Conservation (phyloP, 352 stramenopile species). For the Globisporangium splendens region DNA sequence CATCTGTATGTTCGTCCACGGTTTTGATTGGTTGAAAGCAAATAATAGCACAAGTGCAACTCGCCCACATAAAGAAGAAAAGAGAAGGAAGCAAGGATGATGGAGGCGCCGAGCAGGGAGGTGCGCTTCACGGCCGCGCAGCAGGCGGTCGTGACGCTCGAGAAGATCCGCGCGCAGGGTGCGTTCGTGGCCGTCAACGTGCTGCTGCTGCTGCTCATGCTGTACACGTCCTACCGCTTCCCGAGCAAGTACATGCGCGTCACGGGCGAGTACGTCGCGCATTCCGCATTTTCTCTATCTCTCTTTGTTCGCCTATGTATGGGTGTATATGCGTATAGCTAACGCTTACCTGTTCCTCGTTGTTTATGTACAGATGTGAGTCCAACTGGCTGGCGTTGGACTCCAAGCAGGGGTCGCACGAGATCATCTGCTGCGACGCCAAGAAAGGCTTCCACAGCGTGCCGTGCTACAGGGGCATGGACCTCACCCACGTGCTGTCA, state of each 20-base stretch:
- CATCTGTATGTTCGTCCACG: background rate
- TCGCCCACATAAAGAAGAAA: background rate
- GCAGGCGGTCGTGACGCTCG: conserved; percentile 36
- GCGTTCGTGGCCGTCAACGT: conserved; percentile 45
- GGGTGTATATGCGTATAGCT: conserved; percentile 7
- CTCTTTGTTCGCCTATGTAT: conserved; percentile 3
- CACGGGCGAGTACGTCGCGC: conserved; percentile 50
- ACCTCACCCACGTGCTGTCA: conserved; percentile 40
- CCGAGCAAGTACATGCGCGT: conserved; percentile 72
- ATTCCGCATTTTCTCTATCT: background rate
- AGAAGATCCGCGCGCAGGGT: conserved; percentile 41
- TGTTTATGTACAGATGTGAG: conserved; percentile 38
- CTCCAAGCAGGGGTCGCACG: conserved; percentile 16
- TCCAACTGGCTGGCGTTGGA: conserved; percentile 64
- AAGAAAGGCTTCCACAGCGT: conserved; percentile 16
- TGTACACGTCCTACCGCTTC: conserved; percentile 49
- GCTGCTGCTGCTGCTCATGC: conserved; percentile 51
- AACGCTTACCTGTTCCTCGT: background rate
- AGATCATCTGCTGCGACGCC: conserved; percentile 57
- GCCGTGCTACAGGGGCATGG: conserved; percentile 73
- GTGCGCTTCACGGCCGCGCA: conserved; percentile 29
- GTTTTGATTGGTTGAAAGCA: background rate
- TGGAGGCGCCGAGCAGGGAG: conserved; percentile 9
- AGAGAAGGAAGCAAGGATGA: background rate
- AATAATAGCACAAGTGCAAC: background rate